A percentile compares a stretch with the other conserved stretches of the same genome.
These are phyloP conservation scores for Naganishia vishniacii DNA, from an alignment of 768 basidiomycete species.

Conservation along the genomic window DNA sequence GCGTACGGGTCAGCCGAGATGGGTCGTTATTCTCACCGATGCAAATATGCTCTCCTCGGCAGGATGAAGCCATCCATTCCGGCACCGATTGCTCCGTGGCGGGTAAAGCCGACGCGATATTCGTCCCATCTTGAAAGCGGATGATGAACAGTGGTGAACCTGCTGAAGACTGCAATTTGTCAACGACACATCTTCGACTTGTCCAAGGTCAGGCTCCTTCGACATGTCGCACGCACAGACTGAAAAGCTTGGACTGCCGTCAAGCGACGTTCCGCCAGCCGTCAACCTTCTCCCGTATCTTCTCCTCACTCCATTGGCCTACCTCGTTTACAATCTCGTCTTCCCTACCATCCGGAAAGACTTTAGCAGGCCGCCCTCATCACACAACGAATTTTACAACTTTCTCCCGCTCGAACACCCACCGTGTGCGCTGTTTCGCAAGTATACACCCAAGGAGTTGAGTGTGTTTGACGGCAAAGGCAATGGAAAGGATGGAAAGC, in stretches of 20 bases:
- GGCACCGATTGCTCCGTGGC: too few species aligned
- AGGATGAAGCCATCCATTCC: too few species aligned
- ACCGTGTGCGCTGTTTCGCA: slow-evolving; percentile 67
- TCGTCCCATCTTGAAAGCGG: too few species aligned
- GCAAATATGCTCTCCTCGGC: too few species aligned
- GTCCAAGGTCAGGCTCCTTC: not conserved
- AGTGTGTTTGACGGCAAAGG: slow-evolving; percentile 55
- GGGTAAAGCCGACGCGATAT: too few species aligned
- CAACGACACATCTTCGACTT: not conserved
- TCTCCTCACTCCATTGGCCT: slow-evolving; percentile 37
- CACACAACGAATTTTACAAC: slow-evolving; percentile 62
- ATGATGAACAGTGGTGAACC: not conserved
- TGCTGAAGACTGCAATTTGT: too few species aligned
- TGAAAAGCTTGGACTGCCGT: not conserved
- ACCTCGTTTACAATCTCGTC: slow-evolving; percentile 51
- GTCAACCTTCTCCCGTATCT: slow-evolving; percentile 19
- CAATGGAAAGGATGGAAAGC: slow-evolving; percentile 53
- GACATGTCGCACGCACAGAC: not conserved
- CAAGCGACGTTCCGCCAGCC: not conserved
- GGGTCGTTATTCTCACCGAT: too few species aligned
- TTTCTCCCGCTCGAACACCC: slow-evolving; percentile 85
- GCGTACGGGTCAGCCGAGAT: too few species aligned
- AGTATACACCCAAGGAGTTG: slow-evolving; percentile 73
- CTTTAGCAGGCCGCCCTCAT: slow-evolving; percentile 29
- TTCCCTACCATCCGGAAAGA: slow-evolving; percentile 56